Percentiles rank a stretch among this genome's conserved stretches.
phyloP scores from a whole-genome alignment of 1,139 yeast genomes.

The Scheffersomyces titani region DNA sequence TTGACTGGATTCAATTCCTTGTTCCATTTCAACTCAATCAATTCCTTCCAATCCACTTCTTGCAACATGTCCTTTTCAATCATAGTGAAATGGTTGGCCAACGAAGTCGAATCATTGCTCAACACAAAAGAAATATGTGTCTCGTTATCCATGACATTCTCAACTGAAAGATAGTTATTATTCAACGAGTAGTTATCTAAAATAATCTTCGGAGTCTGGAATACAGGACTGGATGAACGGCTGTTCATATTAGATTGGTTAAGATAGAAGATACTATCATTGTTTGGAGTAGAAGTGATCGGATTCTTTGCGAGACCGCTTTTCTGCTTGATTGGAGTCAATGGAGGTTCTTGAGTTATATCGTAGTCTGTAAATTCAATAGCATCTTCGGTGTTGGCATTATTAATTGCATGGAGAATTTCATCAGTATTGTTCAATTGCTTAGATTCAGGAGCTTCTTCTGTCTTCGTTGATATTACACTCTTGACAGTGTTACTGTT shows the following conservation, averaged over 20 bases:
- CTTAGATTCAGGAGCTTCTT: neutral
- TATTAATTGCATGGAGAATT: conserved; percentile 41
- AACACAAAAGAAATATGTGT: conserved; percentile 79
- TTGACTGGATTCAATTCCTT: conserved; percentile 68
- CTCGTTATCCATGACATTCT: conserved; percentile 35
- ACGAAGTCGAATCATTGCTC: conserved; percentile 61
- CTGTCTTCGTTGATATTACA: neutral
- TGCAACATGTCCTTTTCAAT: conserved; percentile 82
- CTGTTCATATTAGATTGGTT: conserved; percentile 7
- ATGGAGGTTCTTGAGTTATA: conserved; percentile 29
- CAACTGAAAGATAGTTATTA: conserved; percentile 31
- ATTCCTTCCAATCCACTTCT: conserved; percentile 91
- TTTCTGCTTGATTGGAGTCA: conserved; percentile 22
- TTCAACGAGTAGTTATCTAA: conserved; percentile 39
- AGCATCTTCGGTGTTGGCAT: conserved; percentile 44
- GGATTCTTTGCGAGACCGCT: conserved; percentile 4
- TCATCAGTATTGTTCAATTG: conserved; percentile 28
- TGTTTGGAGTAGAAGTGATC: conserved; percentile 17
- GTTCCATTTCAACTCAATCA: conserved; percentile 77
- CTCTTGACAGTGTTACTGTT: neutral
- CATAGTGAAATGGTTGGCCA: conserved; percentile 80
- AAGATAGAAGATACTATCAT: conserved; percentile 6
- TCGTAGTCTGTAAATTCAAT: conserved; percentile 26
- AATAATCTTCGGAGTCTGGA: conserved; percentile 34
- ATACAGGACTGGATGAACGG: conserved; percentile 15